Base-by-base conservation (phyloP, 2,329 filamentous ascomycete species). In the Teratosphaeria destructans region DNA sequence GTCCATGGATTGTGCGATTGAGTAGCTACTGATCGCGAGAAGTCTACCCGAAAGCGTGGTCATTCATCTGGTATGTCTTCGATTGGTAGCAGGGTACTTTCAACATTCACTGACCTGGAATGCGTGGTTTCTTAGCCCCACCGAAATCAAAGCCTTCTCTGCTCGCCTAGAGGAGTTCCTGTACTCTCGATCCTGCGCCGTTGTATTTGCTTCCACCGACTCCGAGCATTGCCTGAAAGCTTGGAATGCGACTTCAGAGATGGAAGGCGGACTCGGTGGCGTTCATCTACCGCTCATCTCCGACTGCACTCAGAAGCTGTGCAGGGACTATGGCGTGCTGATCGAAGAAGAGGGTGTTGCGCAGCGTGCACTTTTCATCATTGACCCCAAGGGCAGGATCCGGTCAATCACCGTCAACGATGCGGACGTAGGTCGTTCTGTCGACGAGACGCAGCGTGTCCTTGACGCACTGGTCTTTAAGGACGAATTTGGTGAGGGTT, bases 41-140 rank as follows among this genome's bases (percentile, higher is more conserved):
- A 43, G 37, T 86, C 77, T 83, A 86, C 72, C 84, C 84, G 60
- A 83, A 85, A 75, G 84, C 85, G 67, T 87, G 84, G 79, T 85
- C 83, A 65, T 86, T 86, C 66, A 83, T 86, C 70, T 86, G 84
- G 29, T 32, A 7, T 1, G 29, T 32, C 29, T 32, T 32, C 29
- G 29, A 7, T 32, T 1, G 1, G 3, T 32, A 32, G 29, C 29
- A 32, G 29, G 29, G 29, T 1, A 32, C 23, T 32, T 32, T 32
- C 29, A 5, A 32, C 29, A 32, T 7, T 7, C 29, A 32, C 29
- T 32, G 29, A 32, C 29, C 29, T 32, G 29, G 5, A 5, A 32
- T 32, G 29, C 29, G 29, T 52, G 16, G 10, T 5, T 52, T 52
- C 6, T 32, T 32, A 32, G 29, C 76, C 82, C 82, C 32, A 84